Conservation (phyloP, 441 rosid genomes). For the Bocquillonia castaneifolia region DNA sequence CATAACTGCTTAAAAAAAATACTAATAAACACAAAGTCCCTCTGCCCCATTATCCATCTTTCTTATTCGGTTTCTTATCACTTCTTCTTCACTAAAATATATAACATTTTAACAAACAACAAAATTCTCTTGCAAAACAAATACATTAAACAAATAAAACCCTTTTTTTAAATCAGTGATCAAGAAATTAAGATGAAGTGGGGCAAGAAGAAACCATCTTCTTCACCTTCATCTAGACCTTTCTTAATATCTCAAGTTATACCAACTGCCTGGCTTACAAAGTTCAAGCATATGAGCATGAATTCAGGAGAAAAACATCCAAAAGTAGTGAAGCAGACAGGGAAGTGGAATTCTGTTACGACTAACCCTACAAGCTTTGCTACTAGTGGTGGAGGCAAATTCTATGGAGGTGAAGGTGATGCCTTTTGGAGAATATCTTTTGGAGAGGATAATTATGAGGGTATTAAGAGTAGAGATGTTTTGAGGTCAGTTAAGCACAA, state of each 20-base stretch:
- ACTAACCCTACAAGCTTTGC: conserved; percentile 23
- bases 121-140: not conserved
- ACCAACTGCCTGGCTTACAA: conserved; percentile 53
- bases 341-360: conserved; percentile 27
- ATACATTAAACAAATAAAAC: conserved; percentile 29
- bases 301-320: conserved; percentile 35
- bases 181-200: conserved; percentile 60
- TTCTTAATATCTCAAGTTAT: conserved; percentile 52
- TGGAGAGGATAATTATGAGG: conserved; percentile 35
- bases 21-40: conserved; percentile 18
- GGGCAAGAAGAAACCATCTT: conserved; percentile 52
- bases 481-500: conserved; percentile 29
- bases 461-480: conserved; percentile 18
- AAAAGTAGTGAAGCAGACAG: conserved; percentile 29
- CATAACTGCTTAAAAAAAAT: conserved; percentile 34
- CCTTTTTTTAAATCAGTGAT: not conserved
- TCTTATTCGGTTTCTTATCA: conserved; percentile 24
- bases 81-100: conserved; percentile 9
- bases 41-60: conserved; percentile 14
- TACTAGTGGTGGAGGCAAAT: conserved; percentile 30
- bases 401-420: conserved; percentile 43
- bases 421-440: conserved; percentile 52
- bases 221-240: conserved; percentile 35
- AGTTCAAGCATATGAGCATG: conserved; percentile 50
- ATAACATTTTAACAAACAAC: too few species aligned